Evolutionary conservation across 352 stramenopile species (phyloP).

Genomic region (Phytopythium helicoides): DNA sequence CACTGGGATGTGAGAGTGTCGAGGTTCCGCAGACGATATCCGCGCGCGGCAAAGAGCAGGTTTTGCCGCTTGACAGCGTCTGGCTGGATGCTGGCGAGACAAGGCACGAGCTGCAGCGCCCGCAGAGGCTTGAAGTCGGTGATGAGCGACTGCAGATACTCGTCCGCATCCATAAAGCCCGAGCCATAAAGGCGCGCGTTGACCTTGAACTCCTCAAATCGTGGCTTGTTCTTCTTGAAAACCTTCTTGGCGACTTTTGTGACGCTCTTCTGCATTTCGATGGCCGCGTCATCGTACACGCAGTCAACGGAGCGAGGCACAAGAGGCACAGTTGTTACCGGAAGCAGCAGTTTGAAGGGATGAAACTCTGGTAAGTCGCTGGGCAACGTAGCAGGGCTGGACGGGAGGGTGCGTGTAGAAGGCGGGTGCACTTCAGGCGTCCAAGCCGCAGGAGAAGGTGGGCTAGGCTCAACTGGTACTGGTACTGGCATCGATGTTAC

Average conservation of each 20-base stretch:
- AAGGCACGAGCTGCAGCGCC: conserved; percentile 61
- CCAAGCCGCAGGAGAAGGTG: neutral
- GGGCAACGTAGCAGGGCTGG: neutral
- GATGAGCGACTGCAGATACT: conserved; percentile 67
- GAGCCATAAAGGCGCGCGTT: conserved; percentile 75
- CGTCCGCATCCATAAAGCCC: conserved; percentile 72
- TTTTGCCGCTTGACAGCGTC: conserved; percentile 55
- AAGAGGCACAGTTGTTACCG: conserved; percentile 37
- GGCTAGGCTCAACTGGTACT: neutral
- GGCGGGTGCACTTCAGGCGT: neutral
- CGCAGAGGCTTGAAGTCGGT: conserved; percentile 54
- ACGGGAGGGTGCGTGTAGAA: neutral
- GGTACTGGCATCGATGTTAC: neutral
- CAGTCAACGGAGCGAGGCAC: conserved; percentile 53
- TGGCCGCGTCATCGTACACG: conserved; percentile 56
- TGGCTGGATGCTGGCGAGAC: conserved; percentile 60
- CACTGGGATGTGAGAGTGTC: conserved; percentile 31
- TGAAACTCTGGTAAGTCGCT: conserved; percentile 21
- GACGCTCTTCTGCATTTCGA: conserved; percentile 71
- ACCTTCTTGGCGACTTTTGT: conserved; percentile 69
- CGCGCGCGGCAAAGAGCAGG: conserved; percentile 49
- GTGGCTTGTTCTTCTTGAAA: conserved; percentile 52
- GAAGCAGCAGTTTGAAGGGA: conserved; percentile 49
- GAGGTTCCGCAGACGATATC: conserved; percentile 47
- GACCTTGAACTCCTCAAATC: conserved; percentile 79